Evolutionary conservation across 2,329 filamentous ascomycete genomes (phyloP), one percentile per base, ranked within the genome.

Genomic region (Plenodomus tracheiphilus): DNA sequence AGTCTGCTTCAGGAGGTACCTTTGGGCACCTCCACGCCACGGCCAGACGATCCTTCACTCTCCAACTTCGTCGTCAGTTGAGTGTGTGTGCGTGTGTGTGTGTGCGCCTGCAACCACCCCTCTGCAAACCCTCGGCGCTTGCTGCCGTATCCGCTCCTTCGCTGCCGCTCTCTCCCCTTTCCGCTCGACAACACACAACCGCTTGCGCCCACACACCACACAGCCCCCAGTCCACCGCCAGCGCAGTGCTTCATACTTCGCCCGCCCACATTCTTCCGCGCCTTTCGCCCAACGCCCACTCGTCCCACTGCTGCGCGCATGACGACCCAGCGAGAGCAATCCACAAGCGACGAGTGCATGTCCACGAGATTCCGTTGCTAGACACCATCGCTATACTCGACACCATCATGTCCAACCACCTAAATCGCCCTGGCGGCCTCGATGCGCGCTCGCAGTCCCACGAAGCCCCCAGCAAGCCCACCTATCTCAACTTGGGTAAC

Each of bases 401-500:
- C 35, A 28, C 41, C 39, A 47, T 36, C 55, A 72, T 71, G 61
- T 55, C 57, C 32, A 62, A 65, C 57, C 54, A 58, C 32, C 60
- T 49, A 35, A 54, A 70, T 30, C 67, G 65, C 56, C 70, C 70
- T 13, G 59, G 58, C 45, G 63, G 58, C 54, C 58, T 70, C 39
- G 65, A 71, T 11, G 59, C 69, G 40, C 69, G 68, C 46, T 62
- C 68, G 15, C 59, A 65, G 22, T 64, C 67, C 17, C 69, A 64
- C 47, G 67, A 72, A 20, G 58, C 64, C 39, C 55, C 59, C 45
- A 54, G 49, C 58, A 59, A 57, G 48, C 20, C 32, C 18, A 51
- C 54, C 49, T 53, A 54, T 34, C 19, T 36, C 28, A 50, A 40
- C 42, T 46, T 60, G 41, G 54, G 56, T 44, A 51, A 17, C 41